phyloP scores from a whole-genome alignment of 1,284 basidiomycete genomes.

The Melanopsichium pennsylvanicum region DNA sequence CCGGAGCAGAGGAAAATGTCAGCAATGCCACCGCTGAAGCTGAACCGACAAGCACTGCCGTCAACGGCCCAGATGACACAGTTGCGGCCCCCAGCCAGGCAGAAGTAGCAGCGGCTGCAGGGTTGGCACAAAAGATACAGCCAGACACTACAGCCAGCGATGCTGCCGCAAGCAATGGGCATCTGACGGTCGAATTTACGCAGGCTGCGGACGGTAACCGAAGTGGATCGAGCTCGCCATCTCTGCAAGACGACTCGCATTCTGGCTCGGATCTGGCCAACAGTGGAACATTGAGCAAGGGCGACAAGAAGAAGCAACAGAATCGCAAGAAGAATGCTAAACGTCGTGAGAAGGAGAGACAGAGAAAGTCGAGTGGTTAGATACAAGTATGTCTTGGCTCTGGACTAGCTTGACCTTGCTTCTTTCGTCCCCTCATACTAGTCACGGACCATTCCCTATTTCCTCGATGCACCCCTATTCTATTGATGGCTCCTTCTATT shows the following conservation, averaged over 20 bases:
- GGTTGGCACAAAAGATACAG: conserved; percentile 12
- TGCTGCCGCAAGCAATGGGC: conserved; percentile 2
- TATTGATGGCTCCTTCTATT: too few relatives aligned
- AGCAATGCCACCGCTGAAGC: conserved; percentile 2
- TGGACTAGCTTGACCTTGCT: not conserved
- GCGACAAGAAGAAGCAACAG: conserved; percentile 39
- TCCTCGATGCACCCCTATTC: too few relatives aligned
- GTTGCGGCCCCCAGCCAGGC: conserved; percentile 9
- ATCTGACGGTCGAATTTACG: conserved; percentile 3
- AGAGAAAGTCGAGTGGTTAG: conserved; percentile 23
- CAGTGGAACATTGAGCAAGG: conserved; percentile 32
- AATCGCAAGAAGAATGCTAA: conserved; percentile 47
- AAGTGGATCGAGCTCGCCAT: conserved; percentile 28
- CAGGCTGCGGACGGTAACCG: not conserved
- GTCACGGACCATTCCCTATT: conserved; percentile 3
- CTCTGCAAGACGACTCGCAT: conserved; percentile 25
- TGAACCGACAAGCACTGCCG: not conserved
- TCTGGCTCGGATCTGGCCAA: conserved; percentile 33
- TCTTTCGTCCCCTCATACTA: not conserved
- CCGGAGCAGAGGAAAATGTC: not conserved
- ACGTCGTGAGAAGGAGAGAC: conserved; percentile 39
- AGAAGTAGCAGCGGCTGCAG: conserved; percentile 16
- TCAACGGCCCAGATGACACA: not conserved
- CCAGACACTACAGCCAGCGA: not conserved
- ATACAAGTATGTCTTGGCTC: not conserved